Percentiles rank a stretch among this genome's conserved stretches.
phyloP scores from a whole-genome alignment of 73 alveolate genomes.

The Paramecium biaurelia region DNA sequence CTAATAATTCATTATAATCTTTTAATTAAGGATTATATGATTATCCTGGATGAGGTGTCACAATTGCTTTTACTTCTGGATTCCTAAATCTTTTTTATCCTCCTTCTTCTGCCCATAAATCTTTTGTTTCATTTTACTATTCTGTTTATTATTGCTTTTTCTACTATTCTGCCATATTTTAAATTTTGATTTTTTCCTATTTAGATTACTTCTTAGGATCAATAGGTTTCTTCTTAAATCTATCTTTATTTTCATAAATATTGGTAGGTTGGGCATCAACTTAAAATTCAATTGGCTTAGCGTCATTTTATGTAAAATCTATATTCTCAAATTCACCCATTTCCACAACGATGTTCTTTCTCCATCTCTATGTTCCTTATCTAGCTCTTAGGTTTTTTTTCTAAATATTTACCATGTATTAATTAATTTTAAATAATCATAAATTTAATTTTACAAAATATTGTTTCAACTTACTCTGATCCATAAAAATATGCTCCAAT shows the following conservation, averaged over 20 bases:
- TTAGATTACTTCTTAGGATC: neutral
- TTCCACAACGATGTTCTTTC: slow-evolving; percentile 30
- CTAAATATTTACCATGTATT: slow-evolving; percentile 17
- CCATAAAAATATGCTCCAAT: neutral
- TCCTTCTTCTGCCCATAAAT: neutral
- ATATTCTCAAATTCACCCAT: neutral
- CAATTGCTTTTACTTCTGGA: neutral
- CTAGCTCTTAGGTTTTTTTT: slow-evolving; percentile 42
- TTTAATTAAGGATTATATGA: slow-evolving; percentile 20
- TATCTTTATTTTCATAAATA: slow-evolving; percentile 32
- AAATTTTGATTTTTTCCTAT: neutral
- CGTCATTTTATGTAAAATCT: neutral
- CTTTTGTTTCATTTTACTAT: neutral
- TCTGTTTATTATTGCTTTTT: neutral
- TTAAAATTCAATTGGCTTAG: neutral
- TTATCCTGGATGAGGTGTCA: slow-evolving; percentile 44
- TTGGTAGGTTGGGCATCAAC: slow-evolving; percentile 38
- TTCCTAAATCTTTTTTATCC: neutral
- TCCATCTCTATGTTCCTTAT: slow-evolving; percentile 23
- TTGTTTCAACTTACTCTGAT: neutral
- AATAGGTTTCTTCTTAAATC: slow-evolving; percentile 31
- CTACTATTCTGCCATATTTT: neutral
- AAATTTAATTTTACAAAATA: neutral
- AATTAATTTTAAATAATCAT: neutral
- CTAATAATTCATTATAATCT: slow-evolving; percentile 17